These are phyloP conservation scores for Helenozyma baotianmanensis DNA, from an alignment of 805 yeast genomes.

Conservation along the genomic window DNA sequence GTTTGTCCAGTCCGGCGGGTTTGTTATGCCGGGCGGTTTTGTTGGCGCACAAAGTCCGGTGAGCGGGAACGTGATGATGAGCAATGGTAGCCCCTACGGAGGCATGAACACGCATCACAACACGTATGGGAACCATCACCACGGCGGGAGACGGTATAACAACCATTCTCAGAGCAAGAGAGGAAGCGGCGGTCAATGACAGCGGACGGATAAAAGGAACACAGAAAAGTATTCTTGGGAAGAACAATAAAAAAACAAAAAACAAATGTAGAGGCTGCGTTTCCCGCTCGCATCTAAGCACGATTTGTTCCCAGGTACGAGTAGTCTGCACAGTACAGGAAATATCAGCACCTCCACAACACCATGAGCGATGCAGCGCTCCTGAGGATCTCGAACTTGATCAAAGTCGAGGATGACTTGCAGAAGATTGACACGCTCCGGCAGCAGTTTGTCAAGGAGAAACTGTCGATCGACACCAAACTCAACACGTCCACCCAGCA, in stretches of 20 bases:
- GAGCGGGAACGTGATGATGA: conserved; percentile 22
- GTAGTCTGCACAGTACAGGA: too few species aligned
- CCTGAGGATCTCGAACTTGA: conserved; percentile 34
- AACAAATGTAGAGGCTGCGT: too few species aligned
- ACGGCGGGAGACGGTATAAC: conserved; percentile 11
- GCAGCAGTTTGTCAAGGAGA: conserved; percentile 61
- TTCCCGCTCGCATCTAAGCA: too few species aligned
- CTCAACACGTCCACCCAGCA: conserved; percentile 64
- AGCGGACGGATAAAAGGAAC: neutral
- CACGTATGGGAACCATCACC: conserved; percentile 5
- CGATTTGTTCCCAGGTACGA: too few species aligned
- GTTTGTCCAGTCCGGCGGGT: conserved; percentile 33
- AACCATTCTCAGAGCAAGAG: conserved; percentile 11
- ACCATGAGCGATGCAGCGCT: conserved; percentile 39
- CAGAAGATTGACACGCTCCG: conserved; percentile 49
- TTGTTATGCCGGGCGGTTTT: conserved; percentile 28
- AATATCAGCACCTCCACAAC: too few species aligned
- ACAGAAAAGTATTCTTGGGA: too few species aligned
- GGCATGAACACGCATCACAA: conserved; percentile 6
- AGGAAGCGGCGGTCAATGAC: conserved; percentile 1
- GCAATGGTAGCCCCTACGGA: conserved; percentile 9
- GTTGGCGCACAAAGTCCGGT: conserved; percentile 26
- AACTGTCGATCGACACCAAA: conserved; percentile 69
- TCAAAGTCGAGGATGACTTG: conserved; percentile 49
- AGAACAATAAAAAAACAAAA: too few species aligned